These are phyloP conservation scores for Gypsophila paniculata DNA, from an alignment of 179 eudicot genomes.

Conservation along the genomic window DNA sequence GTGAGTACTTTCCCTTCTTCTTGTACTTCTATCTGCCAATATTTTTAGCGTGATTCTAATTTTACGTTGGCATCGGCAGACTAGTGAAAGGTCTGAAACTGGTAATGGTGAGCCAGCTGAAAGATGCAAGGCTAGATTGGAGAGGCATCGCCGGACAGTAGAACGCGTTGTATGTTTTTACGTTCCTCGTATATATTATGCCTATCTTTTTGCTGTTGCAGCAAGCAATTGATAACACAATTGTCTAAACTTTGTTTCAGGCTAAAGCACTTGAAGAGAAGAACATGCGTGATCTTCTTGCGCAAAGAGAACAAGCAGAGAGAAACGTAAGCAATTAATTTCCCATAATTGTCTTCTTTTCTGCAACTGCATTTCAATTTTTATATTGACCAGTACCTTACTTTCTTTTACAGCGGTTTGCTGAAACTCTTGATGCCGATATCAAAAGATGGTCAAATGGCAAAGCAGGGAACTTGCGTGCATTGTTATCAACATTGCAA, in stretches of 20 bases:
- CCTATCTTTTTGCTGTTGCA: neutral
- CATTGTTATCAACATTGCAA: constrained; percentile 92
- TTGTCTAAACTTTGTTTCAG: constrained; percentile 38
- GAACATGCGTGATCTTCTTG: constrained; percentile 75
- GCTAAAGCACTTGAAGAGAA: constrained; percentile 98
- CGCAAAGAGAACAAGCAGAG: constrained; percentile 94
- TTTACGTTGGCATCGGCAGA: constrained; percentile 27
- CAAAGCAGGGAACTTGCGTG: constrained; percentile 91
- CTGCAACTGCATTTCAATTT: neutral
- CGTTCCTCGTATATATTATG: constrained; percentile 19
- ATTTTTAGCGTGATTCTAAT: constrained; percentile 8
- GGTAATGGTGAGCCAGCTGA: constrained; percentile 59
- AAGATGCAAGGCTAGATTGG: constrained; percentile 77
- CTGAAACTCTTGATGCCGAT: constrained; percentile 91
- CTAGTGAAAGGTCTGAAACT: constrained; percentile 41
- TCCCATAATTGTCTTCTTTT: neutral
- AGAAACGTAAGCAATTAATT: constrained; percentile 52
- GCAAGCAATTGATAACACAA: neutral
- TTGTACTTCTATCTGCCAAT: neutral
- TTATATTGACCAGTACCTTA: constrained; percentile 11
- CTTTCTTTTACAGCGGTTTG: constrained; percentile 55
- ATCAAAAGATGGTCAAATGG: constrained; percentile 94
- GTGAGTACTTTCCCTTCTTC: constrained; percentile 31
- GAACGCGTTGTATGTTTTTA: constrained; percentile 77
- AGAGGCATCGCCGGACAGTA: constrained; percentile 82